These are phyloP conservation scores for Blastobotrys persicus DNA, from an alignment of 1,139 yeast genomes.

Conservation along the genomic window DNA sequence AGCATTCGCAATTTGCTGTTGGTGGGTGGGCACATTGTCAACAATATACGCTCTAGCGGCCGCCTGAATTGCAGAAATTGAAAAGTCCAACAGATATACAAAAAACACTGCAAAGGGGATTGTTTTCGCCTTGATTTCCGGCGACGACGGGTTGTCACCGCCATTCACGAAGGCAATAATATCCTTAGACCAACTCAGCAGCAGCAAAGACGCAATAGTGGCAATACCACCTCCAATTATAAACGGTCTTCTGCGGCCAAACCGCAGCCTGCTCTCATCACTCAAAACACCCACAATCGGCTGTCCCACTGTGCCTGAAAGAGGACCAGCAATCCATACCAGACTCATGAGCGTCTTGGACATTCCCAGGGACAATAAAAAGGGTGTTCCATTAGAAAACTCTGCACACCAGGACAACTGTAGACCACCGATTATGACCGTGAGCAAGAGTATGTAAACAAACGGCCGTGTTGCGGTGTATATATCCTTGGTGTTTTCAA, in stretches of 20 bases:
- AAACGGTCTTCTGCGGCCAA: constrained; percentile 55
- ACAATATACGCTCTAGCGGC: constrained; percentile 57
- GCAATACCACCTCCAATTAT: constrained; percentile 50
- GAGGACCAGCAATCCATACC: constrained; percentile 63
- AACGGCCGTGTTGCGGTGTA: constrained; percentile 43
- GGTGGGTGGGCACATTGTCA: constrained; percentile 52
- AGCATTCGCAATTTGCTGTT: constrained; percentile 60
- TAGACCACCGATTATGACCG: constrained; percentile 49
- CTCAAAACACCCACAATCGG: constrained; percentile 57
- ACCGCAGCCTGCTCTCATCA: constrained; percentile 45
- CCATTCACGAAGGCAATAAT: constrained; percentile 29
- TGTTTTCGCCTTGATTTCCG: constrained; percentile 36
- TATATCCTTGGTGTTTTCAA: constrained; percentile 1
- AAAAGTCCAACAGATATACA: constrained; percentile 52
- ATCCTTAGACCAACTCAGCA: constrained; percentile 48
- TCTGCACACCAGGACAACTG: constrained; percentile 57
- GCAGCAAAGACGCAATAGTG: constrained; percentile 44
- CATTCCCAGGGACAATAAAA: constrained; percentile 50
- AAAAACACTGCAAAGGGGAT: constrained; percentile 52
- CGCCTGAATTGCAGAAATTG: constrained; percentile 57
- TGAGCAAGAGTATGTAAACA: constrained; percentile 45
- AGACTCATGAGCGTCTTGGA: constrained; percentile 52
- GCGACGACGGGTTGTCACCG: constrained; percentile 34
- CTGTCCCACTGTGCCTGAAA: constrained; percentile 62
- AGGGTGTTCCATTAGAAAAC: constrained; percentile 54